Base-by-base conservation (phyloP, 2,329 filamentous ascomycete genomes). In the Fusarium brevicatenulatum region DNA sequence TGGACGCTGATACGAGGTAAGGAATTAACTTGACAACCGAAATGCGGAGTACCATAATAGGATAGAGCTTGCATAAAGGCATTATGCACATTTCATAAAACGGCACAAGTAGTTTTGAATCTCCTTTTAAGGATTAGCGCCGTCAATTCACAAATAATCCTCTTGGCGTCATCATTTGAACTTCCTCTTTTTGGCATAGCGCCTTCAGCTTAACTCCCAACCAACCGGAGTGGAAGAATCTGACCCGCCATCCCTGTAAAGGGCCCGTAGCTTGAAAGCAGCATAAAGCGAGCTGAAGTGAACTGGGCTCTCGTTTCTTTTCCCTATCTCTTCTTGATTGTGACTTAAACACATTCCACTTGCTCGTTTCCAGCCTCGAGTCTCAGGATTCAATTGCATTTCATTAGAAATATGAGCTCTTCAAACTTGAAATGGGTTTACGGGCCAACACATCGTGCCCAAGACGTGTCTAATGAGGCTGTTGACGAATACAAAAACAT, bases 301-400 rank as follows among this genome's bases (percentile, higher is more conserved):
- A 46, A 15, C 12, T 46, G 18, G 2, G 43, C 25, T 46, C 25
- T 15, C 5, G 12, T 7, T 15, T 46, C 43, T 3, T 1, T 46
- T 28, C 43, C 5, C 8, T 7, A 28, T 46, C 18, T 21, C 43
- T 46, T 0, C 18, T 13, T 19, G 0, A 28, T 4, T 5, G 0
- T 5, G 8, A 10, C 0, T 15, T 46, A 19, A 2, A 1, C 5
- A 4, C 18, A 21, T 21, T 1, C 1, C 4, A 15, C 7, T 28
- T 28, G 0, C 2, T 10, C 18, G 8, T 10, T 28, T 7, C 0
- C 2, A 4, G 18, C 18, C 23, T 28, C 0, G 11, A 13, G 0
- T 28, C 23, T 28, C 11, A 28, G 2, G 3, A 1, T 7, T 0
- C 2, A 28, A 1, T 28, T 28, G 0, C 2, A 2, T 9, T 15